Percentiles rank a stretch among this genome's conserved stretches.
These are phyloP conservation scores for Aegilops tauschii DNA, from an alignment of 176 grass and related monocot species.

Conservation along the genomic window DNA sequence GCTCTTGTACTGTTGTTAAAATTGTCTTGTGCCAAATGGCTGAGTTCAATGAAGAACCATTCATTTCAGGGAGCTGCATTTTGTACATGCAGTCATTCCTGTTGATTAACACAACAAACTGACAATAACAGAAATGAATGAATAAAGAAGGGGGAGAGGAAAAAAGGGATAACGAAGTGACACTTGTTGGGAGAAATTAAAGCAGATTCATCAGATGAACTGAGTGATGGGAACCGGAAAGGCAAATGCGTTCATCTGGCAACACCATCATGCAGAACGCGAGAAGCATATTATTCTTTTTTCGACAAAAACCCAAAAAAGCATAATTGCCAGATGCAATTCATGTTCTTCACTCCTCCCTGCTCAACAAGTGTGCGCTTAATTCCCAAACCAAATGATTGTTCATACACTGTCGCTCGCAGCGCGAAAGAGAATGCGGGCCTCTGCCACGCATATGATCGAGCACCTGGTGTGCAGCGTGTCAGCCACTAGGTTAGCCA, in stretches of 20 bases:
- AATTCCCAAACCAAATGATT: neutral
- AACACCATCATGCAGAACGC: neutral
- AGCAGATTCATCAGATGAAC: neutral
- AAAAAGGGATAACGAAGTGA: neutral
- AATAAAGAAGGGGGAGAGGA: neutral
- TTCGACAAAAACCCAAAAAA: neutral
- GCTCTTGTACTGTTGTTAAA: neutral
- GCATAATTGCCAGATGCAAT: neutral
- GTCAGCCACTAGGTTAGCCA: neutral
- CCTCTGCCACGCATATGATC: neutral
- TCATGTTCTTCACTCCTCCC: constrained; percentile 17
- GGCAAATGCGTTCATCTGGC: neutral
- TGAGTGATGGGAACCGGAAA: constrained; percentile 12
- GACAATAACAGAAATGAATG: neutral
- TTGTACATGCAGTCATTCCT: neutral
- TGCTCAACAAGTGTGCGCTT: neutral
- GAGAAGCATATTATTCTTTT: neutral
- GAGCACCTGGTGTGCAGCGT: constrained; percentile 5
- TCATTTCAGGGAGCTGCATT: neutral
- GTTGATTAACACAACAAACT: neutral
- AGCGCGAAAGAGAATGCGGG: neutral
- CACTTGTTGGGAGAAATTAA: constrained; percentile 20
- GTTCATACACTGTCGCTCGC: neutral
- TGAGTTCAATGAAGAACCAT: neutral
- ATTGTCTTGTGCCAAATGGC: neutral